phyloP scores from a whole-genome alignment of 192 early-diverging fungal species.

The Entophlyctis luteolus region DNA sequence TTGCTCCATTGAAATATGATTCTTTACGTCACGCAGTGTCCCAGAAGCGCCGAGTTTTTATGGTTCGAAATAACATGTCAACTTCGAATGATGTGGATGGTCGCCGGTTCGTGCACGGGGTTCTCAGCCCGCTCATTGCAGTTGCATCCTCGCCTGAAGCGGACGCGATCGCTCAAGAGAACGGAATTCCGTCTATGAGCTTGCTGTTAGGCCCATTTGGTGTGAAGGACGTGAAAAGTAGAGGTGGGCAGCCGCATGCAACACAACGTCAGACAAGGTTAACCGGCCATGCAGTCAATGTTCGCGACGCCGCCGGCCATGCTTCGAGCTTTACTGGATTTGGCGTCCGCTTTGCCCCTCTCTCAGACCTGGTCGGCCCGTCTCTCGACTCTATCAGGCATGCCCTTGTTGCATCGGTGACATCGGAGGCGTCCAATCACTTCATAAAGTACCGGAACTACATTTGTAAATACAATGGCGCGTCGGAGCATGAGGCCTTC shows the following conservation, averaged over 20 bases:
- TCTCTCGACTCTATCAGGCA: slow-evolving; percentile 43
- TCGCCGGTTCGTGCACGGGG: slow-evolving; percentile 10
- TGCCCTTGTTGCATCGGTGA: slow-evolving; percentile 48
- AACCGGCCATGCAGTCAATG: slow-evolving; percentile 26
- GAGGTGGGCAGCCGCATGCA: slow-evolving; percentile 58
- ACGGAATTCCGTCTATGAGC: slow-evolving; percentile 54
- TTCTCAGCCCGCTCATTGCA: slow-evolving; percentile 62
- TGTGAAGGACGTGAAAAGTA: slow-evolving; percentile 51
- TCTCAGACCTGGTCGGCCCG: slow-evolving; percentile 52
- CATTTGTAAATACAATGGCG: slow-evolving; percentile 57
- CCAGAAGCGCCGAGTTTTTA: too few relatives aligned
- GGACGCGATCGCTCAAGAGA: slow-evolving; percentile 56
- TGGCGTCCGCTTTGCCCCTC: slow-evolving; percentile 58
- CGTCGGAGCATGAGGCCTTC: slow-evolving; percentile 89
- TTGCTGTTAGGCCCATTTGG: slow-evolving; percentile 72
- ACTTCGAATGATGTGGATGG: neutral
- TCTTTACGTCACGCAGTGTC: too few relatives aligned
- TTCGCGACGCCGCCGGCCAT: slow-evolving; percentile 61
- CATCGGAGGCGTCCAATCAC: neutral
- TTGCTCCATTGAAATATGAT: too few relatives aligned
- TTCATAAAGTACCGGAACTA: slow-evolving; percentile 56
- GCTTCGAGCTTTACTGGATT: slow-evolving; percentile 60
- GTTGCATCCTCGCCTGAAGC: slow-evolving; percentile 62
- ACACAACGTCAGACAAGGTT: neutral
- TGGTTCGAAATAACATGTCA: too few relatives aligned